Evolutionary conservation across 345 rosid genomes (phyloP).

Genomic region (Pugionium cornutum): DNA sequence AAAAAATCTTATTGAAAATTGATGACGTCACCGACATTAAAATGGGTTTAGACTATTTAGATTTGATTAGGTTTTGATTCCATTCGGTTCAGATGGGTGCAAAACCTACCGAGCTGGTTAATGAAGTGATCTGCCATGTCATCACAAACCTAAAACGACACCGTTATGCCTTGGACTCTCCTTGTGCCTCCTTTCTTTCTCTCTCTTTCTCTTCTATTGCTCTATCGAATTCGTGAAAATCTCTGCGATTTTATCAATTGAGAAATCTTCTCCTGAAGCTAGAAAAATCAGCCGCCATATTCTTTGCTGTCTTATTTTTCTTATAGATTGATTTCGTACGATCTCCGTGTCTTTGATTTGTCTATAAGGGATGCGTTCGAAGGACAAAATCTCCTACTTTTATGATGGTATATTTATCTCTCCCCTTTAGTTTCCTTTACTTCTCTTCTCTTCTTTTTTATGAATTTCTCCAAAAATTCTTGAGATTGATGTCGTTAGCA

Average conservation of each 20-base stretch:
- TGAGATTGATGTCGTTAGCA: not conserved
- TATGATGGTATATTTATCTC: constrained; percentile 65
- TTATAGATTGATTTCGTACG: not conserved
- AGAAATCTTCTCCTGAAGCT: constrained; percentile 31
- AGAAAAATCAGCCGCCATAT: too few relatives aligned
- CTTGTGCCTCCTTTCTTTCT: not conserved
- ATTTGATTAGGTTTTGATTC: too few relatives aligned
- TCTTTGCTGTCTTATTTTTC: not conserved
- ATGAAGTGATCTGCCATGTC: constrained; percentile 7
- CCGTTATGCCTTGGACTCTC: constrained; percentile 5
- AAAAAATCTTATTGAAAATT: too few relatives aligned
- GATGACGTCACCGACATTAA: too few relatives aligned
- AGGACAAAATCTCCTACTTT: constrained; percentile 89
- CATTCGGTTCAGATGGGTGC: too few relatives aligned
- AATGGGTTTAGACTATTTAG: too few relatives aligned
- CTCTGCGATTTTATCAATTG: constrained; percentile 25
- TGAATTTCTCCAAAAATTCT: constrained; percentile 5
- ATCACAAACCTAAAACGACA: not conserved
- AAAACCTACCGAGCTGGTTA: too few relatives aligned
- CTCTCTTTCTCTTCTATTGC: not conserved
- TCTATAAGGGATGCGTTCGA: constrained; percentile 58
- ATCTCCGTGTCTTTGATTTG: not conserved
- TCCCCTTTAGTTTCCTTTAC: constrained; percentile 15
- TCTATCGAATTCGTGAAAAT: not conserved
- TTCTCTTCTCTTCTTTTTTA: not conserved